Conservation (phyloP, 805 yeast genomes). For the Candida orba region DNA sequence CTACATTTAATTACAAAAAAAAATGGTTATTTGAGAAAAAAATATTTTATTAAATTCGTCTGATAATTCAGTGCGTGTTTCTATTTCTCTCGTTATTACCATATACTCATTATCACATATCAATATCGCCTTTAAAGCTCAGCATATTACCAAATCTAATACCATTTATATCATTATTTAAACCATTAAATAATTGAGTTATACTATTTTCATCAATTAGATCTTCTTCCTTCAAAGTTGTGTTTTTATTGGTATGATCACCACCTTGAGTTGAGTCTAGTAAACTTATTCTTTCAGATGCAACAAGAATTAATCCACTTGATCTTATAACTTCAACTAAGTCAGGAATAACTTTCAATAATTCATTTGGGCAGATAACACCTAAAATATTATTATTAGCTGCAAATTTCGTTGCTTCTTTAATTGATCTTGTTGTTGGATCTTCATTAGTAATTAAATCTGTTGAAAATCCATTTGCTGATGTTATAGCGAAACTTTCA, state of each 20-base stretch:
- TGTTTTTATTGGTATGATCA: neutral
- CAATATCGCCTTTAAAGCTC: slow-evolving; percentile 57
- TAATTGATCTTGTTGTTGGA: slow-evolving; percentile 56
- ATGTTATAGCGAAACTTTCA: slow-evolving; percentile 29
- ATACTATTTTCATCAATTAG: neutral
- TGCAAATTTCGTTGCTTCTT: slow-evolving; percentile 78
- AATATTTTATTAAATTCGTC: neutral
- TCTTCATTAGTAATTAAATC: slow-evolving; percentile 27
- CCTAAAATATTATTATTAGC: slow-evolving; percentile 81
- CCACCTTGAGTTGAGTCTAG: no score
- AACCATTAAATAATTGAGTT: neutral
- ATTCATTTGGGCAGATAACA: slow-evolving; percentile 62
- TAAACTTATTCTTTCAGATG: slow-evolving; percentile 33
- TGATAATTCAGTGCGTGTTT: no score
- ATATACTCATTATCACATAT: slow-evolving; percentile 26
- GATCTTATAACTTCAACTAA: slow-evolving; percentile 68
- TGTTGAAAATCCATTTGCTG: slow-evolving; percentile 34
- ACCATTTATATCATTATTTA: slow-evolving; percentile 46
- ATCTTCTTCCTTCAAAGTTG: no score
- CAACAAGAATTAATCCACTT: slow-evolving; percentile 80
- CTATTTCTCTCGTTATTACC: neutral
- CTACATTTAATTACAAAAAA: no score
- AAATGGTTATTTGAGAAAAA: no score
- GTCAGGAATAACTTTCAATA: slow-evolving; percentile 68
- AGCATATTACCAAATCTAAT: slow-evolving; percentile 54